A percentile compares a stretch with the other conserved stretches of the same genome.
Evolutionary conservation across 805 yeast genomes (phyloP).

Genomic region (Teunomyces aglyptinius): DNA sequence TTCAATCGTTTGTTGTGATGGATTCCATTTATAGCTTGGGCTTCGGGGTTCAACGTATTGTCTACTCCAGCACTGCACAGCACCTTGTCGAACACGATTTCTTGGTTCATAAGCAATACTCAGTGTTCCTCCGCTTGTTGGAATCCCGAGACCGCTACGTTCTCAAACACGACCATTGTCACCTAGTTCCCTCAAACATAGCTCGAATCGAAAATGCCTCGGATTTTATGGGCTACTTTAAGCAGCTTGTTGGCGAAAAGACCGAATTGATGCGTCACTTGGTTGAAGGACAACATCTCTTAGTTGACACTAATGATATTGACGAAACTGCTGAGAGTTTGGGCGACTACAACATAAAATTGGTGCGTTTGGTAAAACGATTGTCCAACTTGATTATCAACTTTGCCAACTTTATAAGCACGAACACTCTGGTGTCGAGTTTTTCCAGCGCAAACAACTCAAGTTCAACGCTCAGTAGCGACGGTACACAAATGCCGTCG

Average conservation of each 20-base stretch:
- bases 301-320: conserved; percentile 9
- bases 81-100: conserved; percentile 4
- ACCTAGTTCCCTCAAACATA: neutral
- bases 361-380: conserved; percentile 37
- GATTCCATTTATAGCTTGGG: conserved; percentile 53
- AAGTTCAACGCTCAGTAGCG: neutral
- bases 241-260: conserved; percentile 31
- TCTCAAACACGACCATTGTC: neutral
- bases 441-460: conserved; percentile 6
- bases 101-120: conserved; percentile 22
- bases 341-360: conserved; percentile 38
- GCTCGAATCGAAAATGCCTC: neutral
- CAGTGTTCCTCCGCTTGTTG: conserved; percentile 17
- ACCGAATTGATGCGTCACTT: conserved; percentile 36
- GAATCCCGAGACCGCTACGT: conserved; percentile 7
- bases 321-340: conserved; percentile 26
- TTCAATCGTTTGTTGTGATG: conserved; percentile 45
- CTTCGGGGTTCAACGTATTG: conserved; percentile 38
- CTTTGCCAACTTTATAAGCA: conserved; percentile 26
- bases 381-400: conserved; percentile 26
- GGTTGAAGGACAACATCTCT: conserved; percentile 24
- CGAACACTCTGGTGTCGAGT: neutral
- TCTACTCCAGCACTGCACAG: conserved; percentile 6
- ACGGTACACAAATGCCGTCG: neutral
- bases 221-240: conserved; percentile 19